Base-by-base conservation (phyloP, 2,329 filamentous ascomycete species). In the Calonectria pteridis region DNA sequence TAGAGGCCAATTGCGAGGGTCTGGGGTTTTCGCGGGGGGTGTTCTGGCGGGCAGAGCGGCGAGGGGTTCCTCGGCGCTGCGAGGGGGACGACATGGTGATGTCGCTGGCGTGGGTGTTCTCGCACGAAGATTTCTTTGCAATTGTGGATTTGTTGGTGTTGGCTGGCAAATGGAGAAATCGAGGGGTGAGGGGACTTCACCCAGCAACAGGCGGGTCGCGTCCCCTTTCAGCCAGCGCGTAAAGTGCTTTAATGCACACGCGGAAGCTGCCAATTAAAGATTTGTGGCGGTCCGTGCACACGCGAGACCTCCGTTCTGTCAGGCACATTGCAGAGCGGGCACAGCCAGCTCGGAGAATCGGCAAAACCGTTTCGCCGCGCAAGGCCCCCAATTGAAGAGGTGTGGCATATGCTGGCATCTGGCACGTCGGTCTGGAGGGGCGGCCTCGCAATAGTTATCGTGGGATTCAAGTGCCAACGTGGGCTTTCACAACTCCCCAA, bases 1-100 rank as follows among this genome's bases (percentile, higher is more conserved):
- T 98, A 5, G 95, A 97, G 6, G 91, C 91, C 75, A 93, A 87
- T 78, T 89, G 87, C 28, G 88, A 88, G 28, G 84, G 78, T 40
- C 86, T 85, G 65, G 83, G 85, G 69, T 69, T 73, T 69, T 84
- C 84, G 65, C 87, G 87, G 75, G 89, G 89, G 66, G 88, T 89
- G 53, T 82, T 83, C 46, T 83, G 88, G 67, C 89, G 87, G 58
- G 80, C 78, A 64, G 85, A 84, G 66, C 84, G 84, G 73, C 85
- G 85, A 62, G 86, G 86, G 11, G 85, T 86, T 64, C 84, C 82
- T 78, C 85, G 87, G 75, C 90, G 88, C 72, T 88, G 85, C 35
- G 83, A 81, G 18, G 86, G 86, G 51, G 86, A 86, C 73, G 86
- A 87, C 86, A 87, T 87, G 53, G 72, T 82, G 76, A 33, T 40